Conservation (phyloP, 73 alveolate species). For the Symbiodinium pilosum region DNA sequence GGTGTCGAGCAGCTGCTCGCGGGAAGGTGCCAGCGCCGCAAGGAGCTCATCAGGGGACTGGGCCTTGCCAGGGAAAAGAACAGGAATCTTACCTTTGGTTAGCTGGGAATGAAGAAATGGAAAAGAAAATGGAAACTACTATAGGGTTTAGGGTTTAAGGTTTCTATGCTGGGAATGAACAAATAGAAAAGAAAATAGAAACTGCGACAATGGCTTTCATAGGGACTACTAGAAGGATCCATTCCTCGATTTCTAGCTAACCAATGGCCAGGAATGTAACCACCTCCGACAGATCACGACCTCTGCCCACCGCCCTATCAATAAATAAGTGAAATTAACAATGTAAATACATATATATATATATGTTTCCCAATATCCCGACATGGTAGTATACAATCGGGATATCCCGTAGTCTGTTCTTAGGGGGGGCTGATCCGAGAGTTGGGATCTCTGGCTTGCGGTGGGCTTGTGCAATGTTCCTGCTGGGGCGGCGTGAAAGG, state of each 20-base stretch:
- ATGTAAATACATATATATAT: too few species aligned
- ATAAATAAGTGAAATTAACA: background rate
- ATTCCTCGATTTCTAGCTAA: background rate
- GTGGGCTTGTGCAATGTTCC: too few species aligned
- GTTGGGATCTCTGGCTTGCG: background rate
- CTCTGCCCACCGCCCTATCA: background rate
- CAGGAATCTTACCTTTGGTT: background rate
- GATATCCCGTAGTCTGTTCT: background rate
- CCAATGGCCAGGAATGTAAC: background rate
- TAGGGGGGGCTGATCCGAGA: background rate
- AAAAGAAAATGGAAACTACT: background rate
- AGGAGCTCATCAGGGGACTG: conserved; percentile 65
- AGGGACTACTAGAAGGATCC: background rate
- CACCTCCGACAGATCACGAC: background rate
- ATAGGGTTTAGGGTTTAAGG: background rate
- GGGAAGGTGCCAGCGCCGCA: conserved; percentile 1
- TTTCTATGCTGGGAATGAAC: too few species aligned
- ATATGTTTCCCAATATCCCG: background rate
- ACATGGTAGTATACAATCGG: background rate
- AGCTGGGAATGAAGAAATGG: background rate
- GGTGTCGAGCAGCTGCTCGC: too few species aligned
- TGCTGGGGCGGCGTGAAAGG: too few species aligned
- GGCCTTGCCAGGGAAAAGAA: background rate
- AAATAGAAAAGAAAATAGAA: background rate
- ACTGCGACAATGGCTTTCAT: background rate